A percentile compares a stretch with the other conserved stretches of the same genome.
Conservation (phyloP, 495 filamentous ascomycete genomes). For the Aspergillus wentii region DNA sequence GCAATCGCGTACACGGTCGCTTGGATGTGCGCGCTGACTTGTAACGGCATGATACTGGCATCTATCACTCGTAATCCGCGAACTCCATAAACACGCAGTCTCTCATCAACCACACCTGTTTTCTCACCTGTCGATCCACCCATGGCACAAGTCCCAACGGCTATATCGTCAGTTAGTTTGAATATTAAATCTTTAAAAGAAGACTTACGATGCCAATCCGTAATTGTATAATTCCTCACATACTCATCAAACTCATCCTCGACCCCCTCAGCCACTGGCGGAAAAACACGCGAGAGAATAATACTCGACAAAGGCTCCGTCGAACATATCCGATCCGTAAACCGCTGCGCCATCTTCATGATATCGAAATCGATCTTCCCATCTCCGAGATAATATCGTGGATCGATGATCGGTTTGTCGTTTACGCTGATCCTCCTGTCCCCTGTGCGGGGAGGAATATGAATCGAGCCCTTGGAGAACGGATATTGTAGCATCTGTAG, state of each 20-base stretch:
- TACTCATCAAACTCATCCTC: slow-evolving; percentile 32
- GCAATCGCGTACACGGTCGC: slow-evolving; percentile 50
- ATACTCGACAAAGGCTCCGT: slow-evolving; percentile 37
- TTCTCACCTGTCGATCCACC: slow-evolving; percentile 23
- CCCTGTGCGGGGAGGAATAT: slow-evolving; percentile 24
- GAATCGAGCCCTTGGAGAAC: slow-evolving; percentile 43
- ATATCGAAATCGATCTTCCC: slow-evolving; percentile 38
- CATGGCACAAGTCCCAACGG: slow-evolving; percentile 52
- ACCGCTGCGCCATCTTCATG: slow-evolving; percentile 32
- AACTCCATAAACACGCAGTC: slow-evolving; percentile 44
- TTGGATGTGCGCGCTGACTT: slow-evolving; percentile 47
- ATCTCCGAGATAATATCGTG: slow-evolving; percentile 32
- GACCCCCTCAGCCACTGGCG: slow-evolving; percentile 16
- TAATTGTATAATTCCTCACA: slow-evolving; percentile 31
- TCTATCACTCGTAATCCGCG: slow-evolving; percentile 48
- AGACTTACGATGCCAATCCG: slow-evolving; percentile 34
- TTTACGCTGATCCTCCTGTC: slow-evolving; percentile 8
- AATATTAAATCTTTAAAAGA: background rate
- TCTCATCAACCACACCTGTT: slow-evolving; percentile 43
- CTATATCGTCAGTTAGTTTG: slow-evolving; percentile 8
- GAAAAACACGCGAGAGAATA: slow-evolving; percentile 31
- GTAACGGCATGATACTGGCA: slow-evolving; percentile 48
- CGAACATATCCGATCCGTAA: slow-evolving; percentile 37
- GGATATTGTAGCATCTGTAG: slow-evolving; percentile 51
- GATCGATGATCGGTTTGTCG: slow-evolving; percentile 39